A percentile compares a stretch with the other conserved stretches of the same genome.
These are phyloP conservation scores for Alopecurus myosuroides DNA, from an alignment of 176 grass and related monocot species.

Conservation along the genomic window DNA sequence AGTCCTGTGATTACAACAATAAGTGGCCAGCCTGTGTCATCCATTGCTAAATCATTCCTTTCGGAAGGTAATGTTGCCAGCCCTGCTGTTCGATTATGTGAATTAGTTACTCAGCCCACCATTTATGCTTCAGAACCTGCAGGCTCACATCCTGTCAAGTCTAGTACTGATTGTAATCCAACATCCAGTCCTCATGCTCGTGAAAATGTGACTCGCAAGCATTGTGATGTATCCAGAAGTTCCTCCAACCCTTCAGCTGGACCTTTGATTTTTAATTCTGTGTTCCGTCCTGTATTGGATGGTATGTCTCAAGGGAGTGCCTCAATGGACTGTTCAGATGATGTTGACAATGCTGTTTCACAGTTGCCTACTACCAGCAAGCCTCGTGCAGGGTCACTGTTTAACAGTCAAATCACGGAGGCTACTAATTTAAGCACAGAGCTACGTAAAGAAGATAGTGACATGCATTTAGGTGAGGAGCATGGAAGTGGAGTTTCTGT, in stretches of 20 bases:
- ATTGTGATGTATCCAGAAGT: slow-evolving; percentile 22
- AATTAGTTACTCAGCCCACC: background rate
- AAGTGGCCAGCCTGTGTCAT: background rate
- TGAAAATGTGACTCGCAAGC: background rate
- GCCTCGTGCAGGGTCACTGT: slow-evolving; percentile 13
- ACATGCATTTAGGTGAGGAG: background rate
- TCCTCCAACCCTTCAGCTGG: slow-evolving; percentile 1
- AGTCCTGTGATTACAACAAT: background rate
- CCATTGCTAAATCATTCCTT: background rate
- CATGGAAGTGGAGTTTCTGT: background rate
- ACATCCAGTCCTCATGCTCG: background rate
- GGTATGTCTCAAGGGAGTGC: slow-evolving; percentile 54
- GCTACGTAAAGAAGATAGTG: slow-evolving; percentile 14
- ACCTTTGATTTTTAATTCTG: slow-evolving; percentile 22
- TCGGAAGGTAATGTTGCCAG: background rate
- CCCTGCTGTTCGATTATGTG: slow-evolving; percentile 20
- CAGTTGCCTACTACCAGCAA: slow-evolving; percentile 10
- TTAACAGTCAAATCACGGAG: background rate
- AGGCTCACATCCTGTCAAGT: slow-evolving; percentile 3
- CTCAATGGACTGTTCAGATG: slow-evolving; percentile 62
- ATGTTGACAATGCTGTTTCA: slow-evolving; percentile 27
- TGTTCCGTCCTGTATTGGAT: slow-evolving; percentile 12
- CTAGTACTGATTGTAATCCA: slow-evolving; percentile 21
- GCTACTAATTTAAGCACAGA: background rate
- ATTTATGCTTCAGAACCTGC: background rate